Conservation (phyloP, 2,329 filamentous ascomycete genomes). For the Penicillium crustosum region DNA sequence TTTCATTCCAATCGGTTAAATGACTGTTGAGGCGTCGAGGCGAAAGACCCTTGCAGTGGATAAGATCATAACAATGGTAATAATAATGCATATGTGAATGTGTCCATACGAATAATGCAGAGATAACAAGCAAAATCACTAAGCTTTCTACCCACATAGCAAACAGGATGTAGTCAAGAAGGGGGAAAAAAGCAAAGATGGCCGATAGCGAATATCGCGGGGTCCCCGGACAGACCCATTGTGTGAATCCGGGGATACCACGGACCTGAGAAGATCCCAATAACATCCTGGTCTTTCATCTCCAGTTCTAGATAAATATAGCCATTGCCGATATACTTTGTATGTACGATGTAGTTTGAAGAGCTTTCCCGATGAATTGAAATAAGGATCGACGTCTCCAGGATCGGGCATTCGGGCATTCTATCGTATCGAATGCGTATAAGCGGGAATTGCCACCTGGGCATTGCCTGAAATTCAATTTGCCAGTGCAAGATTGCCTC, state of each 20-base stretch:
- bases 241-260: neutral
- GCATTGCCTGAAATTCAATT: neutral
- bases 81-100: neutral
- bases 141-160: too few species aligned
- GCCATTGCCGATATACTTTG: neutral
- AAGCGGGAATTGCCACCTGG: neutral
- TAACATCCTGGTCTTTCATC: neutral
- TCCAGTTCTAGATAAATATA: neutral
- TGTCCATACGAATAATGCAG: neutral
- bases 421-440: neutral
- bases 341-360: neutral
- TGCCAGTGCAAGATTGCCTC: neutral
- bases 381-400: neutral
- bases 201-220: constrained; percentile 1
- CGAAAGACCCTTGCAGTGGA: neutral
- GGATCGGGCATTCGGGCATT: neutral
- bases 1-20: neutral
- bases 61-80: neutral
- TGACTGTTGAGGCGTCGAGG: neutral
- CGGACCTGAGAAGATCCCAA: neutral
- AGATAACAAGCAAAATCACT: too few species aligned
- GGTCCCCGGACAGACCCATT: constrained; percentile 3
- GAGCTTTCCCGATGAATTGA: neutral
- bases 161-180: neutral
- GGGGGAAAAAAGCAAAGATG: neutral